Conservation (phyloP, 768 basidiomycete species). For the Pisolithus orientalis region DNA sequence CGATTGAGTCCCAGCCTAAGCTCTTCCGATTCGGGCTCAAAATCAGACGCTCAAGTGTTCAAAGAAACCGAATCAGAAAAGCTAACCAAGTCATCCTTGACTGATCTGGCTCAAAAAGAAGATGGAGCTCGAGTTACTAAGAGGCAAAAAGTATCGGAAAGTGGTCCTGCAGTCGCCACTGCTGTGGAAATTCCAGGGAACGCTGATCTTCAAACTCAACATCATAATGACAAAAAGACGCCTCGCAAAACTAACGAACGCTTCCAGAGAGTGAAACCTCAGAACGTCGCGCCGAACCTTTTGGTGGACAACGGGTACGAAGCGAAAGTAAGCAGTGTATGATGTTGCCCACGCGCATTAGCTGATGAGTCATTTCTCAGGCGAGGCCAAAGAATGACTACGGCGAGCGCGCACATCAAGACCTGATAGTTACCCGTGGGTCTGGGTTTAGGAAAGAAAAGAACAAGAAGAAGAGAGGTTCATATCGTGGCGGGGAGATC, state of each 20-base stretch:
- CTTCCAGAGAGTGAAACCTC: conserved; percentile 75
- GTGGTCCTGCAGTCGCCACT: conserved; percentile 44
- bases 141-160: conserved; percentile 52
- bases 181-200: conserved; percentile 20
- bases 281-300: conserved; percentile 38
- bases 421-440: conserved; percentile 89
- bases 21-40: conserved; percentile 23
- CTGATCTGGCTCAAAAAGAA: neutral
- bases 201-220: neutral
- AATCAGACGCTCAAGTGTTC: conserved; percentile 14
- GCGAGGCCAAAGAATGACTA: conserved; percentile 73
- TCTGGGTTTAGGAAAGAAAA: conserved; percentile 98
- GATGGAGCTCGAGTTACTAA: conserved; percentile 38
- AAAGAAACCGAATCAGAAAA: conserved; percentile 4
- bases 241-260: conserved; percentile 49
- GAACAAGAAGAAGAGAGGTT: conserved; percentile 98
- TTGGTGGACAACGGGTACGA: conserved; percentile 72
- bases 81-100: neutral
- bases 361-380: conserved; percentile 28
- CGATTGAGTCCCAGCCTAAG: conserved; percentile 2
- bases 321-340: conserved; percentile 52
- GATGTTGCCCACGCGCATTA: neutral
- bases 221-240: conserved; percentile 12
- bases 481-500: conserved; percentile 92
- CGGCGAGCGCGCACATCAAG: conserved; percentile 75